Evolutionary conservation across 2,329 filamentous ascomycete species (phyloP).

Genomic region (Diaporthe citriasiana): DNA sequence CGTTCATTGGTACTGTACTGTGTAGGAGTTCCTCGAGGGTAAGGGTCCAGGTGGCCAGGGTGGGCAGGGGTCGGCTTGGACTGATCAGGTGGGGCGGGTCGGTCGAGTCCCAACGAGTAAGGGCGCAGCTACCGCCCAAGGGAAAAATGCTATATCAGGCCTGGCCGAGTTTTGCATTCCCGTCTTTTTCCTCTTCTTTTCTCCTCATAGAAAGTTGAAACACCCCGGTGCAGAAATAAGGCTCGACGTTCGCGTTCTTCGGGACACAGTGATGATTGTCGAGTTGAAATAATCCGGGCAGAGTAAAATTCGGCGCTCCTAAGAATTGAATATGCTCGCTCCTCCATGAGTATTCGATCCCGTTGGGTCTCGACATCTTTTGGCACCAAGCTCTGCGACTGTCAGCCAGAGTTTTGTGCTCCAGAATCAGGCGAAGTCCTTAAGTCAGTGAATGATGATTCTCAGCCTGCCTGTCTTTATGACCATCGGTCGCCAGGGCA

Average conservation of each 20-base stretch:
- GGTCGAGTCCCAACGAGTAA: conserved; percentile 1
- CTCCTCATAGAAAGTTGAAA: conserved; percentile 67
- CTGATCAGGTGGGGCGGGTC: not conserved
- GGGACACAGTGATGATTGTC: conserved; percentile 55
- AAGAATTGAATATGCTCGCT: conserved; percentile 73
- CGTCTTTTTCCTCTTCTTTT: conserved; percentile 52
- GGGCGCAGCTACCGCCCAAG: not conserved
- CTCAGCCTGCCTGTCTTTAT: not conserved
- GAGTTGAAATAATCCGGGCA: conserved; percentile 72
- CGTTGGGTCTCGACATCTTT: conserved; percentile 73
- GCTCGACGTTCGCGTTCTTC: conserved; percentile 60
- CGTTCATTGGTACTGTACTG: conserved; percentile 8
- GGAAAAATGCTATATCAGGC: conserved; percentile 35
- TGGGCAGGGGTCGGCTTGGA: conserved; percentile 21
- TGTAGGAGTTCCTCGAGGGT: not conserved
- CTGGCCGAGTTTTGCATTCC: conserved; percentile 36
- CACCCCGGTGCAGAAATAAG: conserved; percentile 69
- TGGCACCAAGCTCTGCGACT: conserved; percentile 24
- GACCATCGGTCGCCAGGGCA: not conserved
- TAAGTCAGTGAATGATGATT: not conserved
- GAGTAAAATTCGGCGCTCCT: conserved; percentile 70
- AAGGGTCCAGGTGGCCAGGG: not conserved
- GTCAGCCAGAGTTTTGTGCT: conserved; percentile 3
- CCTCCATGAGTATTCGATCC: conserved; percentile 68
- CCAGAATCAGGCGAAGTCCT: not conserved